Conservation (phyloP, 2,329 filamentous ascomycete species). For the Mariannaea elegans region DNA sequence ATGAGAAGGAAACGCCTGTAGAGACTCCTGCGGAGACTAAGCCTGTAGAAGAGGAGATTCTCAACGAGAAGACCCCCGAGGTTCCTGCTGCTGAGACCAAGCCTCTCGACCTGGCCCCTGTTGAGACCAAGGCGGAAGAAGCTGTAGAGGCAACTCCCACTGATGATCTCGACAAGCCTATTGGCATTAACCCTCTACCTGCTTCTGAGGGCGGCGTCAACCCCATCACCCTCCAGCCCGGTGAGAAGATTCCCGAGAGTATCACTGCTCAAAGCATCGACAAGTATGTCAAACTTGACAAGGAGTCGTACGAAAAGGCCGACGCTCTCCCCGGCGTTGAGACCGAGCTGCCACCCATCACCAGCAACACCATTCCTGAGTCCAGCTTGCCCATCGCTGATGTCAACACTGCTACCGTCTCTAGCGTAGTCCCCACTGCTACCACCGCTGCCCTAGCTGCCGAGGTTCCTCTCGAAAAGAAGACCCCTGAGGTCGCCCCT, state of each 20-base stretch:
- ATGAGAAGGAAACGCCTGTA: neutral
- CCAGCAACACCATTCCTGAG: slow-evolving; percentile 78
- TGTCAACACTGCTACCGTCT: slow-evolving; percentile 56
- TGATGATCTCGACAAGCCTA: slow-evolving; percentile 58
- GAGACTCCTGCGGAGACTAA: slow-evolving; percentile 25
- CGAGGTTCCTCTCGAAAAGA: slow-evolving; percentile 70
- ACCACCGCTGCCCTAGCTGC: slow-evolving; percentile 77
- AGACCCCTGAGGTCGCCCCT: slow-evolving; percentile 35
- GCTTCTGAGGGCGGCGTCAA: slow-evolving; percentile 74
- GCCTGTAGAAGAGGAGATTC: slow-evolving; percentile 19
- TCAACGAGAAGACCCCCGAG: slow-evolving; percentile 21
- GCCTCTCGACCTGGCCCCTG: slow-evolving; percentile 20
- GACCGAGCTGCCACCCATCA: slow-evolving; percentile 63
- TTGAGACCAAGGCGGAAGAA: slow-evolving; percentile 41
- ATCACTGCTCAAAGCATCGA: slow-evolving; percentile 75
- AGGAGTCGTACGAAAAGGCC: slow-evolving; percentile 86
- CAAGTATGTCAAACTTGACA: slow-evolving; percentile 78
- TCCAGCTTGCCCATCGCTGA: slow-evolving; percentile 76
- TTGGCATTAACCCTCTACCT: slow-evolving; percentile 70
- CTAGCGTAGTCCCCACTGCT: slow-evolving; percentile 61
- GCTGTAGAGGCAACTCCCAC: slow-evolving; percentile 69
- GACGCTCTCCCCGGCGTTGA: slow-evolving; percentile 67
- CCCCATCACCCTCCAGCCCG: slow-evolving; percentile 80
- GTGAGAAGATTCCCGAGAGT: slow-evolving; percentile 80
- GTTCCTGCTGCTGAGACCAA: slow-evolving; percentile 25